Evolutionary conservation across 2,329 filamentous ascomycete genomes (phyloP).

Genomic region (Shiraia sp.): DNA sequence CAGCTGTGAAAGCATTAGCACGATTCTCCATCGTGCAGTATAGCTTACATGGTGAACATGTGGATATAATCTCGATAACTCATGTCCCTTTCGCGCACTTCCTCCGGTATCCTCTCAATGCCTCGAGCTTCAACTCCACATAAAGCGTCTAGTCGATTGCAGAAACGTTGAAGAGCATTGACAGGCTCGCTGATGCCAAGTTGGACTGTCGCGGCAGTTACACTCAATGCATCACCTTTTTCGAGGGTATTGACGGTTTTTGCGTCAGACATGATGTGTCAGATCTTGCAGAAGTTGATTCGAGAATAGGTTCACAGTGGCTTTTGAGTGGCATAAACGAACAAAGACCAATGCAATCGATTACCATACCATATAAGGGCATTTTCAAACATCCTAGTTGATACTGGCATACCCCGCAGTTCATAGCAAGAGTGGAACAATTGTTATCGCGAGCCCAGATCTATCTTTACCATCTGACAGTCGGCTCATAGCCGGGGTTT

Average conservation of each 20-base stretch:
- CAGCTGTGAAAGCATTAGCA: constrained; percentile 39
- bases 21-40: not conserved
- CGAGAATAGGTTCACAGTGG: too few relatives aligned
- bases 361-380: too few relatives aligned
- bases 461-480: constrained; percentile 14
- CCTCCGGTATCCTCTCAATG: constrained; percentile 37
- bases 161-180: constrained; percentile 22
- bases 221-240: constrained; percentile 7
- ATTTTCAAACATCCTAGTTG: not conserved
- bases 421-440: constrained; percentile 15
- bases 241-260: constrained; percentile 5
- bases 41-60: constrained; percentile 30
- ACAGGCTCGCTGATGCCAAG: constrained; percentile 20
- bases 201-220: constrained; percentile 13
- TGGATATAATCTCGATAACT: constrained; percentile 22
- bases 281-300: too few relatives aligned
- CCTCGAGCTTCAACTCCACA: constrained; percentile 40
- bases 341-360: too few relatives aligned
- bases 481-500: constrained; percentile 8
- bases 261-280: constrained; percentile 1
- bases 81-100: constrained; percentile 22
- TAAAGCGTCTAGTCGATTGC: constrained; percentile 26
- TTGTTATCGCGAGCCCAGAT: constrained; percentile 6
- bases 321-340: too few relatives aligned
- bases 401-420: not conserved